phyloP scores from a whole-genome alignment of 177 flowering plant genomes.

The Tripterygium wilfordii region DNA sequence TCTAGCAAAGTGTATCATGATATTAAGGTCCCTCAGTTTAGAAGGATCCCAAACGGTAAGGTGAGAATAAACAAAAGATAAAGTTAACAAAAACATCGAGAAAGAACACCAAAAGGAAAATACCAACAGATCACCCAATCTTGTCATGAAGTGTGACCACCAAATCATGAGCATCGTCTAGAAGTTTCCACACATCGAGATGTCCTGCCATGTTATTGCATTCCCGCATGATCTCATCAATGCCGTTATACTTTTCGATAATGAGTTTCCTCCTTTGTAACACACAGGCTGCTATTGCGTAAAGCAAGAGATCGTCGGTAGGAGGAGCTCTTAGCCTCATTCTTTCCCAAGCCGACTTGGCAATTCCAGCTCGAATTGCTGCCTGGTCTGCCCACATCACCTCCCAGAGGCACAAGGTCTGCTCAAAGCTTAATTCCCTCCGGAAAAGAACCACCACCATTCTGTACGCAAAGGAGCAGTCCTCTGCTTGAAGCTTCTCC shows the following conservation, averaged over 20 bases:
- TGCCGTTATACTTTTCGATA: slow-evolving; percentile 73
- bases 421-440: slow-evolving; percentile 33
- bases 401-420: slow-evolving; percentile 40
- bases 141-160: slow-evolving; percentile 78
- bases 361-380: slow-evolving; percentile 32
- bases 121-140: too few relatives aligned
- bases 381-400: slow-evolving; percentile 47
- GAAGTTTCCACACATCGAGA: slow-evolving; percentile 89
- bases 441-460: slow-evolving; percentile 42
- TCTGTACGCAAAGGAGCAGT: slow-evolving; percentile 35
- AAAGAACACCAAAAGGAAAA: too few relatives aligned
- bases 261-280: slow-evolving; percentile 78
- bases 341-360: slow-evolving; percentile 30
- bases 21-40: background rate
- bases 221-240: slow-evolving; percentile 92
- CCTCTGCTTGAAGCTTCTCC: slow-evolving; percentile 31
- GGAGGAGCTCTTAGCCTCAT: slow-evolving; percentile 64
- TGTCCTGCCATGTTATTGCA: slow-evolving; percentile 92
- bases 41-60: background rate
- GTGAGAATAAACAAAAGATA: background rate
- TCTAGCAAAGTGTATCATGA: background rate
- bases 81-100: background rate
- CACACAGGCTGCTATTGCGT: slow-evolving; percentile 84
- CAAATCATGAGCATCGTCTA: slow-evolving; percentile 87
- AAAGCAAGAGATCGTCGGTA: slow-evolving; percentile 80